These are phyloP conservation scores for Komagataella kurtzmanii DNA, from an alignment of 805 yeast genomes.

Conservation along the genomic window DNA sequence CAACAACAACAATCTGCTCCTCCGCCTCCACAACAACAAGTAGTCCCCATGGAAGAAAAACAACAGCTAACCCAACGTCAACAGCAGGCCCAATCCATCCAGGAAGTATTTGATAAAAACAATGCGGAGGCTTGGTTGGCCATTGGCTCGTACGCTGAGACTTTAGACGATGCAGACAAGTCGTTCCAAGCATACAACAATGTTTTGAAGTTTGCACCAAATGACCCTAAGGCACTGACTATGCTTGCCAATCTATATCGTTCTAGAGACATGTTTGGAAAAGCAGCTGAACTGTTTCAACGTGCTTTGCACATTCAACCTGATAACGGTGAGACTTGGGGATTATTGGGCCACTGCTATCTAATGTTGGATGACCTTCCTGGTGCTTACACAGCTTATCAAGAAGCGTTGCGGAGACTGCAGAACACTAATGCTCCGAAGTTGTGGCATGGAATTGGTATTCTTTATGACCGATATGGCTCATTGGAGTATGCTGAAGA, in stretches of 20 bases:
- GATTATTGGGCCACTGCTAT: conserved; percentile 90
- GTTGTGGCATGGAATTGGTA: conserved; percentile 98
- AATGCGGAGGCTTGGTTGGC: conserved; percentile 83
- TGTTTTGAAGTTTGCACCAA: conserved; percentile 76
- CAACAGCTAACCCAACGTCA: background rate
- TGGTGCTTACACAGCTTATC: conserved; percentile 92
- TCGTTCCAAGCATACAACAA: conserved; percentile 84
- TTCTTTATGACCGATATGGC: conserved; percentile 90
- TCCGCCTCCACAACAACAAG: background rate
- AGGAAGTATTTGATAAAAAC: conserved; percentile 22
- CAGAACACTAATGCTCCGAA: conserved; percentile 93
- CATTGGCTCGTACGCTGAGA: conserved; percentile 80
- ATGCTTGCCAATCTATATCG: conserved; percentile 83
- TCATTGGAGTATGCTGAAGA: conserved; percentile 96
- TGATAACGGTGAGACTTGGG: conserved; percentile 95
- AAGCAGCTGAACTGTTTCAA: conserved; percentile 91
- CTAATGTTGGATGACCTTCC: conserved; percentile 93
- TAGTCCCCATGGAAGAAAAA: background rate
- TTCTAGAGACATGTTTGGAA: conserved; percentile 78
- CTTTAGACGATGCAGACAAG: conserved; percentile 76
- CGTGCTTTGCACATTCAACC: conserved; percentile 71
- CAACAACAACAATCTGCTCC: background rate
- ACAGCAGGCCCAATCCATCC: conserved; percentile 1
- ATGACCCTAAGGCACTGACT: conserved; percentile 73
- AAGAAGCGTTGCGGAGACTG: conserved; percentile 83